Evolutionary conservation across 345 rosid species (phyloP).

Genomic region (Dipteronia dyeriana): DNA sequence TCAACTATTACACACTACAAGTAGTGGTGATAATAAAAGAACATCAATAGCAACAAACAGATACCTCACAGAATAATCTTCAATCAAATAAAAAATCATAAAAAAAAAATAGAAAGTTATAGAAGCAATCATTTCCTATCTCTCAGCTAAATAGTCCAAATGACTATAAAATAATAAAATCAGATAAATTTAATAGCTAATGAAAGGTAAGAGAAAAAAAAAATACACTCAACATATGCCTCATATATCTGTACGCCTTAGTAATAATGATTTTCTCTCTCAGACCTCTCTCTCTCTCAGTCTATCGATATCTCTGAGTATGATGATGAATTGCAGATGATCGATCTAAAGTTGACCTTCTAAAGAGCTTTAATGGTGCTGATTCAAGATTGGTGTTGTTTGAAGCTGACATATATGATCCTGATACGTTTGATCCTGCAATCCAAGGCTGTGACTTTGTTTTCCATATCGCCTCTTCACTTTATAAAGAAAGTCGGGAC

Average conservation of each 20-base stretch:
- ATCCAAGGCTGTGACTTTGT: constrained; percentile 33
- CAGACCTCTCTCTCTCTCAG: neutral
- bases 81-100: neutral
- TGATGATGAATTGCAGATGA: constrained; percentile 22
- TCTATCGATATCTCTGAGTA: neutral
- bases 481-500: neutral
- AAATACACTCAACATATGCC: neutral
- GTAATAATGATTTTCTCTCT: neutral
- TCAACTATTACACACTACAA: neutral
- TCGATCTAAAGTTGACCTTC: constrained; percentile 25
- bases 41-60: neutral
- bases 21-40: neutral
- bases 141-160: neutral
- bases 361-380: constrained; percentile 30
- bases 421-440: constrained; percentile 26
- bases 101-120: neutral
- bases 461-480: constrained; percentile 31
- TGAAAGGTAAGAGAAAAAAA: constrained; percentile 5
- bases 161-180: neutral
- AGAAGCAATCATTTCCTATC: neutral
- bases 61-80: neutral
- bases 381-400: constrained; percentile 29
- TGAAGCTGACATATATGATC: constrained; percentile 31
- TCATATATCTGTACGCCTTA: neutral
- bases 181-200: neutral